phyloP scores from a whole-genome alignment of 2,329 filamentous ascomycete genomes.

The Graphilbum ipis-grandicollis region DNA sequence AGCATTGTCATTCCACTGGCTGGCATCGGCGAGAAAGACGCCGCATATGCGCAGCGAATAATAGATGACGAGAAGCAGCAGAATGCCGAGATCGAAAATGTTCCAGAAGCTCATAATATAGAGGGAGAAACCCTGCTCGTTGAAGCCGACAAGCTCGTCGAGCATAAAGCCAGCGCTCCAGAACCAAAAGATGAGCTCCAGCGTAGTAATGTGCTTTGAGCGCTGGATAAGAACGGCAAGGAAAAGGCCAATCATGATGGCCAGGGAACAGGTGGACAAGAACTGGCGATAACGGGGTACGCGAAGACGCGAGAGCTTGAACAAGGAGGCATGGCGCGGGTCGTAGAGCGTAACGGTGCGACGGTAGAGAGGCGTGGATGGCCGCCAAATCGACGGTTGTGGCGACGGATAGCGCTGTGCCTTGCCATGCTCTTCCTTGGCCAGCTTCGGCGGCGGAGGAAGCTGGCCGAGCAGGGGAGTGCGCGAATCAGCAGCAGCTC shows the following conservation, averaged over 20 bases:
- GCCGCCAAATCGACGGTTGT: conserved; percentile 5
- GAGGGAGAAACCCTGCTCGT: conserved; percentile 86
- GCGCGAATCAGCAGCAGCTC: conserved; percentile 21
- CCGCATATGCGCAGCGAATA: conserved; percentile 82
- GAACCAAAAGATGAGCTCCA: conserved; percentile 90
- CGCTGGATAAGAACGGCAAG: conserved; percentile 63
- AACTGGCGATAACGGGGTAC: conserved; percentile 87
- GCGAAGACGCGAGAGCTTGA: conserved; percentile 79
- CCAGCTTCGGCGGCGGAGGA: conserved; percentile 4
- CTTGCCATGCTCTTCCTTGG: conserved; percentile 12
- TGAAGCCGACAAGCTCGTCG: conserved; percentile 89
- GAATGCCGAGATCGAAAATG: conserved; percentile 78
- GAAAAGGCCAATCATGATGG: conserved; percentile 70
- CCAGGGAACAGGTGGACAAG: conserved; percentile 74
- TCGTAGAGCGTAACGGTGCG: conserved; percentile 79
- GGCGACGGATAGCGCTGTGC: neutral
- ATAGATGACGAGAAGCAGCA: conserved; percentile 72
- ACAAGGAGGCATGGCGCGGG: conserved; percentile 71
- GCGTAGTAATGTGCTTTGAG: conserved; percentile 61
- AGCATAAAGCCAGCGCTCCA: conserved; percentile 97
- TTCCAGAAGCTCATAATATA: conserved; percentile 99
- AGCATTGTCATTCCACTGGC: conserved; percentile 63
- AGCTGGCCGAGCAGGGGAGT: conserved; percentile 30
- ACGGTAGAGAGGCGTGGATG: conserved; percentile 23
- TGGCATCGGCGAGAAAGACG: conserved; percentile 61